Conservation (phyloP, 345 rosid species). For the Aegle marmelos region DNA sequence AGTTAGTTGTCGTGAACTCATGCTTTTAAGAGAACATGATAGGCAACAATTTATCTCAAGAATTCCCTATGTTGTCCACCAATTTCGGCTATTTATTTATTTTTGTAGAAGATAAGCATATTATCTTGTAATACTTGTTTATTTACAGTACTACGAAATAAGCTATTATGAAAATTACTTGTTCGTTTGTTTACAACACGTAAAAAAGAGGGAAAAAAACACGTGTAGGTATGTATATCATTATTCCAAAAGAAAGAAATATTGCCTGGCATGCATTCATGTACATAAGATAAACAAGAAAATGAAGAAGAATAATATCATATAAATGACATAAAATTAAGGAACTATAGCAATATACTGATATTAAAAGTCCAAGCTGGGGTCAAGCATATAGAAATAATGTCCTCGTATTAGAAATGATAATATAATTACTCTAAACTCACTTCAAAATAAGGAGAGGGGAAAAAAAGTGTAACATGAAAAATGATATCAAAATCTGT, state of each 20-base stretch:
- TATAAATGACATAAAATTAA: not conserved
- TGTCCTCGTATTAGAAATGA: not conserved
- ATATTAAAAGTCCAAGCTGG: not conserved
- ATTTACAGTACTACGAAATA: too few relatives aligned
- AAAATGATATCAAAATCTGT: constrained; percentile 10
- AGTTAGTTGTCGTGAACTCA: too few relatives aligned
- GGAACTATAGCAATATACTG: not conserved
- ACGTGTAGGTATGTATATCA: too few relatives aligned
- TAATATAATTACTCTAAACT: not conserved
- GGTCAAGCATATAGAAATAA: not conserved
- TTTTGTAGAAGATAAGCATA: too few relatives aligned
- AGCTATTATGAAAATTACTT: too few relatives aligned
- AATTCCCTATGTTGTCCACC: not conserved
- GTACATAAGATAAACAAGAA: not conserved
- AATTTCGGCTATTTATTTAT: too few relatives aligned
- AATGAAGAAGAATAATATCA: not conserved
- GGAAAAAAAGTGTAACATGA: not conserved
- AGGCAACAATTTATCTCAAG: not conserved
- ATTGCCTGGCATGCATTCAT: not conserved
- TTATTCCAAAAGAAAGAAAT: too few relatives aligned
- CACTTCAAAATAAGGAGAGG: not conserved
- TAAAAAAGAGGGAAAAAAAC: too few relatives aligned
- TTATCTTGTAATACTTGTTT: too few relatives aligned
- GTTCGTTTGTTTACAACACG: too few relatives aligned
- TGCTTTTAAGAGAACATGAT: too few relatives aligned